These are phyloP conservation scores for Rhododendron williamsianum DNA, from an alignment of 148 eudicot genomes.

Conservation along the genomic window DNA sequence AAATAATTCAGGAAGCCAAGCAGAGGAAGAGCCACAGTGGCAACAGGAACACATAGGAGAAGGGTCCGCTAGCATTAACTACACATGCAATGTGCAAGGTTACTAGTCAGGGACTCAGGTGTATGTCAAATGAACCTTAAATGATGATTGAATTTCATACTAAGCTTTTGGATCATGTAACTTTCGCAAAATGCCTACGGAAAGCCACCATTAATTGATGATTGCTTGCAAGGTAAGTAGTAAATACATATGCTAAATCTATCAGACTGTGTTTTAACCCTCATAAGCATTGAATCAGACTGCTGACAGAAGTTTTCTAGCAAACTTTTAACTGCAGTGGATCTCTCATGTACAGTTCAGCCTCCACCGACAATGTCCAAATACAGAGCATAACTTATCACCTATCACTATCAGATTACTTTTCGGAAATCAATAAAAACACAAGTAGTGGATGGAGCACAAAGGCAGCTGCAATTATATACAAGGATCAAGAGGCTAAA, in stretches of 20 bases:
- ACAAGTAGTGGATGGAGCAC: background rate
- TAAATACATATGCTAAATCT: background rate
- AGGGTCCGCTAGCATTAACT: no score
- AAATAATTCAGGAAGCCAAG: no score
- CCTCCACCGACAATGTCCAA: background rate
- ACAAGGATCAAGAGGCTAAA: background rate
- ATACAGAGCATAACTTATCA: background rate
- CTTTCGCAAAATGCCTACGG: no score
- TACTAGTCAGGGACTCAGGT: background rate
- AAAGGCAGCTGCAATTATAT: background rate
- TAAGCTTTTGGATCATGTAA: no score
- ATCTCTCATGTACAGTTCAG: background rate
- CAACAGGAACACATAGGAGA: no score
- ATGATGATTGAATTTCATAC: background rate
- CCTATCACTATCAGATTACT: background rate
- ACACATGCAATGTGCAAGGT: no score
- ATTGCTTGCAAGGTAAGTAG: background rate
- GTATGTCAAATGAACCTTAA: background rate
- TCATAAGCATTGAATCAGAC: background rate
- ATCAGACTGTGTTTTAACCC: background rate
- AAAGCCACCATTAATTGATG: background rate
- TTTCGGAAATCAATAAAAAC: background rate
- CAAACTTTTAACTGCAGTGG: background rate
- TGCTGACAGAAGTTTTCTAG: background rate
- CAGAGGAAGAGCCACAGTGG: no score